Conservation (phyloP, 768 basidiomycete genomes). For the Calocera viscosa region DNA sequence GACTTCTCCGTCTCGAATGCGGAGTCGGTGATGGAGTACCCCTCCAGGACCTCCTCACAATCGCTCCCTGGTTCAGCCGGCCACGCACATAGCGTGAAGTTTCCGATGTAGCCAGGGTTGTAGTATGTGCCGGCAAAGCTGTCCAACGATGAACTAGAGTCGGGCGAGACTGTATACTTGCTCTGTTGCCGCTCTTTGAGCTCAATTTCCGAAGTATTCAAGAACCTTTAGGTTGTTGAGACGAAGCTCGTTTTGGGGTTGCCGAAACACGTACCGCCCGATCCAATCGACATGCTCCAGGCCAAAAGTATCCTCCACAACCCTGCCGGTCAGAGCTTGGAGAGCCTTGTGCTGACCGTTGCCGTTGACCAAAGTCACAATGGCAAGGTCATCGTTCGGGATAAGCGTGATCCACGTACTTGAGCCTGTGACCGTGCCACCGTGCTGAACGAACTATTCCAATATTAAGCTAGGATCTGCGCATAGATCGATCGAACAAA, state of each 20-base stretch:
- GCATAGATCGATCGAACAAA: constrained; percentile 15
- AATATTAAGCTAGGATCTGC: neutral
- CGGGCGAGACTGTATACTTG: constrained; percentile 5
- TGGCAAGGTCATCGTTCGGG: constrained; percentile 29
- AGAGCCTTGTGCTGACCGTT: constrained; percentile 17
- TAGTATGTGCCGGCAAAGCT: constrained; percentile 30
- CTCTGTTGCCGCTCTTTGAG: constrained; percentile 20
- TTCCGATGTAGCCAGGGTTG: constrained; percentile 29
- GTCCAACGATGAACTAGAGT: constrained; percentile 16
- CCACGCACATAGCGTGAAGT: constrained; percentile 29
- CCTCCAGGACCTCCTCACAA: constrained; percentile 21
- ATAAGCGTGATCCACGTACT: constrained; percentile 26
- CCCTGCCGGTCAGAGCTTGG: constrained; percentile 13
- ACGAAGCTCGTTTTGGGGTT: neutral
- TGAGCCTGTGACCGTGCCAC: constrained; percentile 29
- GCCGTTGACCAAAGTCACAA: constrained; percentile 30
- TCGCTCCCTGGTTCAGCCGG: constrained; percentile 20
- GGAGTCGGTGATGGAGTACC: constrained; percentile 24
- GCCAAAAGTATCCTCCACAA: constrained; percentile 21
- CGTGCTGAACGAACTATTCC: constrained; percentile 28
- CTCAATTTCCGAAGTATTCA: constrained; percentile 12
- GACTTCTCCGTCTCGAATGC: neutral
- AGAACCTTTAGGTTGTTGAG: neutral
- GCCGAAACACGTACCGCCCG: constrained; percentile 11
- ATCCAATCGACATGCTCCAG: constrained; percentile 10